Base-by-base conservation (phyloP, 495 filamentous ascomycete genomes). In the Penicillium soppii region DNA sequence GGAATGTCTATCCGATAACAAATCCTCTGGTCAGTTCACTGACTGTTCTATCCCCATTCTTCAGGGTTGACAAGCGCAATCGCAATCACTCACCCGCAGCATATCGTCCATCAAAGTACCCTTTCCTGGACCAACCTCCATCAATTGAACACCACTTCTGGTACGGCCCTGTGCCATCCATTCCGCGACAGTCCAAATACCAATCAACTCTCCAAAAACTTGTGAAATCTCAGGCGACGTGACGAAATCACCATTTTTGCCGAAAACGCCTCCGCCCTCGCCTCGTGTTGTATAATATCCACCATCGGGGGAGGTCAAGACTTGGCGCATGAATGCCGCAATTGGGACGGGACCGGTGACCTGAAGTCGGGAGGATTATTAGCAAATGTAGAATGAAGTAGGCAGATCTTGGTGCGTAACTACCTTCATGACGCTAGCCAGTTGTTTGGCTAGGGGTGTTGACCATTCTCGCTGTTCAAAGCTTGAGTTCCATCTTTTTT, bases 21-120 rank as follows among this genome's bases (percentile, higher is more conserved):
- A n/a, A n/a, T n/a, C n/a, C 38, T 7, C 13, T 25, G 5, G 21
- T 58, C 25, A 53, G 42, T 43, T 16, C 22, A 37, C 16, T 16
- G 23, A 26, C 2, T 12, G 10, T 19, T 5, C 19, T 37, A 10
- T 0, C 2, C 10, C n/a, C 4, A 4, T 15, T 12, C 3, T 12
- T 9, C 20, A n/a, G 7, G 10, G 16, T 7, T 13, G 17, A 32
- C 9, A 35, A 35, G 1, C 6, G 41, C 52, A 6, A 20, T 33
- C 25, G 16, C 6, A 27, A 38, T 1, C 13, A 66, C 82, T 66
- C 75, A 95, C 92, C 56, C 94, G 78, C 57, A 97, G 69, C 75
- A 96, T 88, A 80, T 98, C 94, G 76, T 89, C 89, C 94, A 98
- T 97, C 60, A 98, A 73, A 9, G 94, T 98, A 35, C 94, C 94